These are phyloP conservation scores for Colletotrichum plurivorum DNA, from an alignment of 2,329 filamentous ascomycete species.

Conservation along the genomic window DNA sequence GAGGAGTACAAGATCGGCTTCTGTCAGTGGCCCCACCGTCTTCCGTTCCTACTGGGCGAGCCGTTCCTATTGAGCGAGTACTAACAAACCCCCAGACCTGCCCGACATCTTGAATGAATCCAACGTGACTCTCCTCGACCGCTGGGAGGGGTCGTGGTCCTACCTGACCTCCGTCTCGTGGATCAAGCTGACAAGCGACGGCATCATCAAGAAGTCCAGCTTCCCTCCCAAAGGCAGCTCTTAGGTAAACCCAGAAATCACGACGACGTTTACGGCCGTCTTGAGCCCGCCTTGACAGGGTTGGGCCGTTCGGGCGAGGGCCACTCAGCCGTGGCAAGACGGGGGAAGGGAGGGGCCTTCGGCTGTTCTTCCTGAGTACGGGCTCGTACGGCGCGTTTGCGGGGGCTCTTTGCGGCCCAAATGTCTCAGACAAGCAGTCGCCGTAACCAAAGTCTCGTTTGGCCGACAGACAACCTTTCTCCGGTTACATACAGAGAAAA, in stretches of 20 bases:
- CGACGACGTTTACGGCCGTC: constrained; percentile 37
- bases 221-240: constrained; percentile 76
- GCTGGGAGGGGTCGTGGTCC: constrained; percentile 89
- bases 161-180: constrained; percentile 83
- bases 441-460: constrained; percentile 33
- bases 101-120: constrained; percentile 81
- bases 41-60: neutral
- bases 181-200: constrained; percentile 78
- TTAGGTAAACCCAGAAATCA: constrained; percentile 23
- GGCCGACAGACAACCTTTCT: constrained; percentile 23
- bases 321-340: constrained; percentile 1
- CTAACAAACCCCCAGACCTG: constrained; percentile 52
- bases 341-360: neutral
- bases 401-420: constrained; percentile 10
- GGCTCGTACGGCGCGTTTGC: constrained; percentile 16
- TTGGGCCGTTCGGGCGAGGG: neutral
- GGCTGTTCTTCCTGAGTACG: constrained; percentile 21
- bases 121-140: constrained; percentile 75
- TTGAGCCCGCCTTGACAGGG: neutral
- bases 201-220: constrained; percentile 75
- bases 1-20: constrained; percentile 89
- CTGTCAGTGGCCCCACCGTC: constrained; percentile 64
- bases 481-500: constrained; percentile 37
- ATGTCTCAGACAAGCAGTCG: constrained; percentile 33
- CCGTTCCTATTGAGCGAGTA: neutral